Conservation (phyloP, 2,329 filamentous ascomycete species). For the Pseudogymnoascus sp. region DNA sequence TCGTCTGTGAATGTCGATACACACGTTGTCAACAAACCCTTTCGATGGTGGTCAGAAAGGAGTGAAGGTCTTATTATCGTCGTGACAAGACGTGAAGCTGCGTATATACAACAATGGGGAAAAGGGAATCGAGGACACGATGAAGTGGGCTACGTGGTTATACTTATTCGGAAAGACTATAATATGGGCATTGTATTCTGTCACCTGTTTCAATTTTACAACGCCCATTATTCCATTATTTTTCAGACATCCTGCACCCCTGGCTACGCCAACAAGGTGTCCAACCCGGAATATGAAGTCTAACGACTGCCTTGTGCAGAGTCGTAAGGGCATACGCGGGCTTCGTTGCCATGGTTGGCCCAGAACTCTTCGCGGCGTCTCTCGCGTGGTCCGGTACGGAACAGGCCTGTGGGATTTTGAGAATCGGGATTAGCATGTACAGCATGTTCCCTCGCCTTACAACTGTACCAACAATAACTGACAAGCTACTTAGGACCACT, state of each 20-base stretch:
- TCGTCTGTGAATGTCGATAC: slow-evolving; percentile 4
- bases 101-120: background rate
- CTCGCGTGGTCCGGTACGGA: slow-evolving; percentile 7
- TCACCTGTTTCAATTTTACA: slow-evolving; percentile 9
- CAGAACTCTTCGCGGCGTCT: slow-evolving; percentile 4
- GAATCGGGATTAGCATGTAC: background rate
- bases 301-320: slow-evolving; percentile 12
- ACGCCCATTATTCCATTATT: slow-evolving; percentile 7
- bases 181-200: slow-evolving; percentile 5
- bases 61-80: background rate
- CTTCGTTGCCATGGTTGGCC: slow-evolving; percentile 2
- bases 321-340: slow-evolving; percentile 13
- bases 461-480: background rate
- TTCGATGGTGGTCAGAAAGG: background rate
- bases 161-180: background rate
- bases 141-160: slow-evolving; percentile 1
- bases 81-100: slow-evolving; percentile 2
- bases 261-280: slow-evolving; percentile 16
- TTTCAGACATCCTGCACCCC: slow-evolving; percentile 1
- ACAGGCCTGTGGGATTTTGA: background rate
- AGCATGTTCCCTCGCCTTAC: background rate
- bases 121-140: slow-evolving; percentile 1
- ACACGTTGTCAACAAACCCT: background rate
- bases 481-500: slow-evolving; percentile 4
- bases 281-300: slow-evolving; percentile 18